Percentiles rank a stretch among this genome's conserved stretches.
These are phyloP conservation scores for Torulaspora indica DNA, from an alignment of 805 yeast genomes.

Conservation along the genomic window DNA sequence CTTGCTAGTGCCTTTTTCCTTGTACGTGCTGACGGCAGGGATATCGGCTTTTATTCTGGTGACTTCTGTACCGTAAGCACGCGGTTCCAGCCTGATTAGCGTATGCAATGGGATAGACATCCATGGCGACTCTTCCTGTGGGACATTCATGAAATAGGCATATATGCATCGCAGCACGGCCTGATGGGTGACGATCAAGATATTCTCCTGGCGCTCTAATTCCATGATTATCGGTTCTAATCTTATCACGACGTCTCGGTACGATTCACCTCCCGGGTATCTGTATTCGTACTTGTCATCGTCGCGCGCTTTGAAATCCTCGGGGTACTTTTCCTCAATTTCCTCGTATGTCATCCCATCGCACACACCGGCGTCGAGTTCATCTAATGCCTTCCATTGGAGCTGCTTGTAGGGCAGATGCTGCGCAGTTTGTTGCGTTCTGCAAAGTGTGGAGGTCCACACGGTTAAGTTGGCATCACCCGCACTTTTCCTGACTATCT, in stretches of 20 bases:
- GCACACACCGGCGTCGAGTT: constrained; percentile 94
- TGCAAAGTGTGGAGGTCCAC: constrained; percentile 88
- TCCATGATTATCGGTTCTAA: constrained; percentile 98
- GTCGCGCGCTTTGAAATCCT: constrained; percentile 92
- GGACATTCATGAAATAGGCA: constrained; percentile 97
- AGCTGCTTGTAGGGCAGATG: constrained; percentile 74
- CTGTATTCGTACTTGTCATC: constrained; percentile 94
- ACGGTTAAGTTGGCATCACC: constrained; percentile 70
- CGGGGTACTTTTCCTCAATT: constrained; percentile 78
- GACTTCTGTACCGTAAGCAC: constrained; percentile 85
- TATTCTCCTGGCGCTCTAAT: constrained; percentile 93
- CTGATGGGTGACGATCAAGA: constrained; percentile 93
- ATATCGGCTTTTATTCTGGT: constrained; percentile 90
- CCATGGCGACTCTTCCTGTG: constrained; percentile 98
- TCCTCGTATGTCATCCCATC: constrained; percentile 97
- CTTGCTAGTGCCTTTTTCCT: constrained; percentile 79
- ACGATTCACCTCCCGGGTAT: constrained; percentile 95
- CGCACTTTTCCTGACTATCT: constrained; percentile 56
- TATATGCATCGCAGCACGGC: constrained; percentile 94
- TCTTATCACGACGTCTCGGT: constrained; percentile 89
- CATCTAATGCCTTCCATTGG: constrained; percentile 96
- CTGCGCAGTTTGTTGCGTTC: constrained; percentile 92
- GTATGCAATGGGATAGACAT: constrained; percentile 98
- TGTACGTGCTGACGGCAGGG: constrained; percentile 96
- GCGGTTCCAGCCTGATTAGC: constrained; percentile 87